A percentile compares a stretch with the other conserved stretches of the same genome.
Conservation (phyloP, 1,284 basidiomycete species). For the Cryptococcus amylolentus region DNA sequence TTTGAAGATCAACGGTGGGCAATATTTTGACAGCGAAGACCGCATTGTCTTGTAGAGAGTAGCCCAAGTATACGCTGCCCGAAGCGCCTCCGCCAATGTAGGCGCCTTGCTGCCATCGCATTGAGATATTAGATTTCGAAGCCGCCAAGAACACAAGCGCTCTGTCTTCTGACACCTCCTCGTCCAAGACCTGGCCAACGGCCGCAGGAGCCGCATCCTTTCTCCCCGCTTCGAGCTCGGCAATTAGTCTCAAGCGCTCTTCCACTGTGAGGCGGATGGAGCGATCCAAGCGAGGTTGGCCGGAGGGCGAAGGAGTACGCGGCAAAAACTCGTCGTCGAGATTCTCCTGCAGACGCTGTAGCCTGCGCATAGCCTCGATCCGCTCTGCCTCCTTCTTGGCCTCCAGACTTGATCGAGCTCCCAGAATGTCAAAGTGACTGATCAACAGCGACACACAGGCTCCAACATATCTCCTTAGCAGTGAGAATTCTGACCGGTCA, state of each 20-base stretch:
- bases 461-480: conserved; percentile 87
- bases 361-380: conserved; percentile 66
- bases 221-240: conserved; percentile 62
- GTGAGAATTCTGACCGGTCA: conserved; percentile 80
- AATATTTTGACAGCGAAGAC: conserved; percentile 99
- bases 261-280: conserved; percentile 71
- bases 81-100: conserved; percentile 98
- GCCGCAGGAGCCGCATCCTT: conserved; percentile 61
- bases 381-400: conserved; percentile 84
- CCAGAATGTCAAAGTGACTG: conserved; percentile 95
- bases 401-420: conserved; percentile 81
- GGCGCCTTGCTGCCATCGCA: conserved; percentile 97
- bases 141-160: conserved; percentile 88
- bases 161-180: conserved; percentile 84
- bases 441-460: conserved; percentile 95
- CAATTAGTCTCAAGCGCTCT: conserved; percentile 59
- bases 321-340: conserved; percentile 50
- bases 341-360: conserved; percentile 57
- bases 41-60: conserved; percentile 93
- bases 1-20: conserved; percentile 88
- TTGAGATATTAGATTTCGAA: conserved; percentile 88
- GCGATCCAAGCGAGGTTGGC: conserved; percentile 52
- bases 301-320: conserved; percentile 30
- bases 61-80: conserved; percentile 94
- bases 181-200: conserved; percentile 84